Conservation (phyloP, 192 early-diverging fungal genomes). For the Podochytrium sp. region DNA sequence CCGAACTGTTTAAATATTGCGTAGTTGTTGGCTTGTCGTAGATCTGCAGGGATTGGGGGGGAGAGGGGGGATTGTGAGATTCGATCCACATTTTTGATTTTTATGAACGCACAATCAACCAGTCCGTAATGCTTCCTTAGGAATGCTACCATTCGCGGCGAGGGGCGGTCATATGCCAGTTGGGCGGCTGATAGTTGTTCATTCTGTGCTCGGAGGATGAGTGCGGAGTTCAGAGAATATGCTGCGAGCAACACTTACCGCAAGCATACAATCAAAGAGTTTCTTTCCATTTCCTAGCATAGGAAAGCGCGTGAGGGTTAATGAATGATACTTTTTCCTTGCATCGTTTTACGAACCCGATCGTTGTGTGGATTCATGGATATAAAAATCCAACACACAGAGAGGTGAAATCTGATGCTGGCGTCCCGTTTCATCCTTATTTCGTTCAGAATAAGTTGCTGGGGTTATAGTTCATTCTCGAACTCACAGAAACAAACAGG, state of each 20-base stretch:
- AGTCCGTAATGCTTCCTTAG: slow-evolving; percentile 48
- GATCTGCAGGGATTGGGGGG: slow-evolving; percentile 3
- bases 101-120: slow-evolving; percentile 40
- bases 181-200: slow-evolving; percentile 36
- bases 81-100: too few relatives aligned
- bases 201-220: slow-evolving; percentile 20
- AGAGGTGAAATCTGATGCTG: slow-evolving; percentile 46
- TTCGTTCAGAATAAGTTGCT: too few relatives aligned
- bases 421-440: slow-evolving; percentile 42
- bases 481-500: slow-evolving; percentile 44
- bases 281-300: slow-evolving; percentile 47
- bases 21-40: slow-evolving; percentile 52
- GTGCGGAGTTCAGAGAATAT: not conserved
- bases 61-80: too few relatives aligned
- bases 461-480: not conserved
- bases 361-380: slow-evolving; percentile 46
- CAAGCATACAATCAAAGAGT: slow-evolving; percentile 56
- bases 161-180: slow-evolving; percentile 58
- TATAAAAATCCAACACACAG: slow-evolving; percentile 58
- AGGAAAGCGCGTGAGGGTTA: too few relatives aligned
- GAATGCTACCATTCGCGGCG: slow-evolving; percentile 46
- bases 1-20: slow-evolving; percentile 45
- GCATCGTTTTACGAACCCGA: slow-evolving; percentile 26
- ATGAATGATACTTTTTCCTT: not conserved
- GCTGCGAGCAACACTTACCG: slow-evolving; percentile 31